These are phyloP conservation scores for Arachnomyces sp. DNA, from an alignment of 2,329 filamentous ascomycete genomes.

Conservation along the genomic window DNA sequence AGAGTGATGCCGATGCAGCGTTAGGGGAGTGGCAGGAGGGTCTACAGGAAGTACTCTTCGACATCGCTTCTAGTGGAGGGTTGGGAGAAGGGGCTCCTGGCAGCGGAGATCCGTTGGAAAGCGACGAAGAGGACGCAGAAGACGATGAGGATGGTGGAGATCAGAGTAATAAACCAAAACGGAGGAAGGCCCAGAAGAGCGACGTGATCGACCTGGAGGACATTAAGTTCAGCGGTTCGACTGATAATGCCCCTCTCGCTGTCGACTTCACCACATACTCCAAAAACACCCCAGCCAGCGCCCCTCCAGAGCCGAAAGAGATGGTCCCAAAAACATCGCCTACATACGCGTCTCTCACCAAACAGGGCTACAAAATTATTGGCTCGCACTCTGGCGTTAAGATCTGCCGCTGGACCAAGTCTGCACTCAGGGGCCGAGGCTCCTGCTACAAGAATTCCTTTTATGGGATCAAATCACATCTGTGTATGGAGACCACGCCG, in stretches of 20 bases:
- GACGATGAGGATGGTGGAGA: constrained; percentile 49
- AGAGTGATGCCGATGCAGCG: constrained; percentile 58
- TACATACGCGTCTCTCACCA: constrained; percentile 80
- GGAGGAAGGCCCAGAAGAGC: constrained; percentile 35
- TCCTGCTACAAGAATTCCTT: constrained; percentile 98
- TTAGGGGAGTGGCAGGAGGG: constrained; percentile 72
- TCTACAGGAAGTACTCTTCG: constrained; percentile 60
- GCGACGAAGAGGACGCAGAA: constrained; percentile 63
- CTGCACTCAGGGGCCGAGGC: constrained; percentile 80
- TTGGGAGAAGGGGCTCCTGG: constrained; percentile 62
- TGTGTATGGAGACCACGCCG: constrained; percentile 97
- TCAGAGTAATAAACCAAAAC: constrained; percentile 33
- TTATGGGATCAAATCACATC: constrained; percentile 91
- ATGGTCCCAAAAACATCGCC: constrained; percentile 92
- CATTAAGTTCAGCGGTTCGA: constrained; percentile 44
- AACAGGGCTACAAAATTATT: constrained; percentile 93
- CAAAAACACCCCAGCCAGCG: constrained; percentile 33
- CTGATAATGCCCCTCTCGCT: constrained; percentile 49
- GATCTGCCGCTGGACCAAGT: constrained; percentile 98
- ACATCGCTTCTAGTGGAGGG: constrained; percentile 43
- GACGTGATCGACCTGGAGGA: constrained; percentile 71
- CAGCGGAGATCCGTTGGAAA: constrained; percentile 76
- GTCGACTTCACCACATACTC: constrained; percentile 67
- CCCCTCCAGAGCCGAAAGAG: constrained; percentile 53
- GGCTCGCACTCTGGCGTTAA: constrained; percentile 95